These are phyloP conservation scores for Hypsizygus marmoreus DNA, from an alignment of 768 basidiomycete species.

Conservation along the genomic window DNA sequence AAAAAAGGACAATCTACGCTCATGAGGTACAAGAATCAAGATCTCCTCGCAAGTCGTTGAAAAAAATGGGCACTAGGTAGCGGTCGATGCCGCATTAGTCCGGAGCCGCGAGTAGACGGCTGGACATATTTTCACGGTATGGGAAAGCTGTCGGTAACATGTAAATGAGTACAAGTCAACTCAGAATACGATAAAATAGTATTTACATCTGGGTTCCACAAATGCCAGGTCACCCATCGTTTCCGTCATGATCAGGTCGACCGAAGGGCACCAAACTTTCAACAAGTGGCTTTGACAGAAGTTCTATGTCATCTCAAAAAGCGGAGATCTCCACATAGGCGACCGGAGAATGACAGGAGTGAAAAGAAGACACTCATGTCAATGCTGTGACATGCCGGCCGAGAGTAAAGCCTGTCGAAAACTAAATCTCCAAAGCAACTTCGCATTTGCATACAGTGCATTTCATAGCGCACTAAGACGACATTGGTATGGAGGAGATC, in stretches of 20 bases:
- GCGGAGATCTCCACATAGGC: not conserved
- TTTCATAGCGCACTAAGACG: too few relatives aligned
- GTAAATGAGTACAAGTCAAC: too few relatives aligned
- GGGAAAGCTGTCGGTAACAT: too few relatives aligned
- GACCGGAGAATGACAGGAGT: not conserved
- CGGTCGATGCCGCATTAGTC: conserved; percentile 18
- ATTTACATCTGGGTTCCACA: too few relatives aligned
- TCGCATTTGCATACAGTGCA: too few relatives aligned
- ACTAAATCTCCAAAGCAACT: too few relatives aligned
- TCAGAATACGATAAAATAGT: too few relatives aligned
- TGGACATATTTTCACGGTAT: too few relatives aligned
- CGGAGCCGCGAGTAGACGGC: too few relatives aligned
- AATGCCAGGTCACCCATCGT: too few relatives aligned
- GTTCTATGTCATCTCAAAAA: not conserved
- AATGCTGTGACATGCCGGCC: conserved; percentile 11
- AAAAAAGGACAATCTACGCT: too few relatives aligned
- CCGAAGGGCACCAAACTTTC: not conserved
- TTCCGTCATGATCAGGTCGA: conserved; percentile 4
- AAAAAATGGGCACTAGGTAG: conserved; percentile 7
- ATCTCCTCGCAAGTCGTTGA: conserved; percentile 8
- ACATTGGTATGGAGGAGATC: too few relatives aligned
- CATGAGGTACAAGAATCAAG: conserved; percentile 15
- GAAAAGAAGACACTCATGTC: conserved; percentile 9
- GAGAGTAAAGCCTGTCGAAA: conserved; percentile 7
- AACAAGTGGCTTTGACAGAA: not conserved